Evolutionary conservation across 768 basidiomycete genomes (phyloP).

Genomic region (Suillus fuscotomentosus): DNA sequence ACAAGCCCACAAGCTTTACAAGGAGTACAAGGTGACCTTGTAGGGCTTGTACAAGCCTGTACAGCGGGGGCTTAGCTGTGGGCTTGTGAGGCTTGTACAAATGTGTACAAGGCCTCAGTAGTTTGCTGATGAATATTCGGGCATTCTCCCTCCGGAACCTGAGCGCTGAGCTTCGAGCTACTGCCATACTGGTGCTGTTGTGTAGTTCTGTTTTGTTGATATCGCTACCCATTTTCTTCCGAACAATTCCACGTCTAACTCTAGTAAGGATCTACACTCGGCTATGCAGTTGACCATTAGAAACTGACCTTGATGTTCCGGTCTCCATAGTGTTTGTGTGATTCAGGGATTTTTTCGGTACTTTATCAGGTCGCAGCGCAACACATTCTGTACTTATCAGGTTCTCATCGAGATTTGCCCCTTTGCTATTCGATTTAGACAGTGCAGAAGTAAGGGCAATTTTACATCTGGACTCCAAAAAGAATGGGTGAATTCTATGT

Average conservation of each 20-base stretch:
- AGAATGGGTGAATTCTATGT: slow-evolving; percentile 22
- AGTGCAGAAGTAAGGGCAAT: neutral
- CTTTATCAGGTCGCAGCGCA: neutral
- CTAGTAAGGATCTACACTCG: neutral
- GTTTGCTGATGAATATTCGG: too few relatives aligned
- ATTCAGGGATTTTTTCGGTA: neutral
- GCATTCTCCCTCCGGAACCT: neutral
- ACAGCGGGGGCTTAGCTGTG: too few relatives aligned
- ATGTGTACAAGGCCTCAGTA: too few relatives aligned
- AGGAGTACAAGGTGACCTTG: too few relatives aligned
- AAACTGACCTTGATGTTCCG: neutral
- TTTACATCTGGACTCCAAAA: slow-evolving; percentile 7
- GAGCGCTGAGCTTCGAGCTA: neutral
- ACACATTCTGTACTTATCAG: neutral
- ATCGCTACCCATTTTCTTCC: neutral
- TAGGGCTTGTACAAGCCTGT: too few relatives aligned
- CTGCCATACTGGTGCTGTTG: neutral
- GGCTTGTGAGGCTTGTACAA: too few relatives aligned
- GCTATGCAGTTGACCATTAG: neutral
- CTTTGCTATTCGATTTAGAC: neutral
- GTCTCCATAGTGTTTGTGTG: neutral
- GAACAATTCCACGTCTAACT: neutral
- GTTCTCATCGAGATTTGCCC: neutral
- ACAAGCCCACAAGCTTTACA: too few relatives aligned
- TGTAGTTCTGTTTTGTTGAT: neutral